Conservation (phyloP, 345 rosid species). For the Acer campestre region DNA sequence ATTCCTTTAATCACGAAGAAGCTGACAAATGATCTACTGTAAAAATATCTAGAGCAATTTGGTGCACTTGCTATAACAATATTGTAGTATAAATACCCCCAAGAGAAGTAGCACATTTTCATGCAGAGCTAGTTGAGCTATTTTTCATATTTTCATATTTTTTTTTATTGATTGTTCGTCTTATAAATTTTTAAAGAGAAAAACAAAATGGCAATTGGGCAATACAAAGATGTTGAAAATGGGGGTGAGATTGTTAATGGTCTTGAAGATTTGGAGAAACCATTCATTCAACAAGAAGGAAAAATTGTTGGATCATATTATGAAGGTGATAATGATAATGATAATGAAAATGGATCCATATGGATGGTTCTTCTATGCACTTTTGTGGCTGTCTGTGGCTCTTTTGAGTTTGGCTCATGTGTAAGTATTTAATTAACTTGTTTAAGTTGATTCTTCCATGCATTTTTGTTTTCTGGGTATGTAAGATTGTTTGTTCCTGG, state of each 20-base stretch:
- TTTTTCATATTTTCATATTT: not conserved
- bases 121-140: not conserved
- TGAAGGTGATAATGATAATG: conserved; percentile 32
- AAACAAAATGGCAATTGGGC: conserved; percentile 47
- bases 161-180: not conserved
- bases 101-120: not conserved
- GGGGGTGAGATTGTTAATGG: conserved; percentile 44
- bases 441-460: too few relatives aligned
- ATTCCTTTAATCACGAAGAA: conserved; percentile 6
- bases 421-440: conserved; percentile 47
- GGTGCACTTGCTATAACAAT: too few relatives aligned
- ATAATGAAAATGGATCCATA: conserved; percentile 41
- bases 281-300: conserved; percentile 40
- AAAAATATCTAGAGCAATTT: not conserved
- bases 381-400: conserved; percentile 82
- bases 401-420: conserved; percentile 90
- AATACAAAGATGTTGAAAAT: conserved; percentile 47
- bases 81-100: not conserved
- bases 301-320: conserved; percentile 18
- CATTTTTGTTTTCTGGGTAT: not conserved
- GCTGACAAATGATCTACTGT: not conserved
- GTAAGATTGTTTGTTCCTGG: conserved; percentile 18
- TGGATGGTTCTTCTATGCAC: conserved; percentile 76
- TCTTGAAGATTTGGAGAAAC: conserved; percentile 50
- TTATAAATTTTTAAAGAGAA: not conserved